phyloP scores from a whole-genome alignment of 768 basidiomycete genomes.

The Mycena olivaceomarginata region DNA sequence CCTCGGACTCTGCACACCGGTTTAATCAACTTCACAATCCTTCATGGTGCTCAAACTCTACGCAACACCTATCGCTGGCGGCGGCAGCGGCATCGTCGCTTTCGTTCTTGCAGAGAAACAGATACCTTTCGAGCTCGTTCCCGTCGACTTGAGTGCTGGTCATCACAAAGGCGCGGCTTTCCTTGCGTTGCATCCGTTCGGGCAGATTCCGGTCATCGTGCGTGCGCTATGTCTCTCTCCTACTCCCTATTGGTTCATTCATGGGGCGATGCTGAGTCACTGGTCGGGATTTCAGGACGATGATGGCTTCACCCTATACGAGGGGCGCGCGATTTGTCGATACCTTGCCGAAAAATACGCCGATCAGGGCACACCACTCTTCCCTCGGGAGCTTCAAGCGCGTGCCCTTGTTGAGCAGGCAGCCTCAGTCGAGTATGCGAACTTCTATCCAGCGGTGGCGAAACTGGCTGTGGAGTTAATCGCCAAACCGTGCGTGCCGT shows the following conservation, averaged over 20 bases:
- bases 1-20: no score
- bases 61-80: neutral
- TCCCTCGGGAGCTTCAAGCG: constrained; percentile 52
- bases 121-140: neutral
- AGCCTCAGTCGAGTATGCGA: constrained; percentile 60
- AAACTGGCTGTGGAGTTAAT: constrained; percentile 63
- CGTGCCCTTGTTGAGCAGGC: constrained; percentile 59
- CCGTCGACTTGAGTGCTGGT: neutral
- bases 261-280: neutral
- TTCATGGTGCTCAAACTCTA: constrained; percentile 13
- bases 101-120: neutral
- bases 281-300: neutral
- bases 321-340: constrained; percentile 67
- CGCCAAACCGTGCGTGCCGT: constrained; percentile 57
- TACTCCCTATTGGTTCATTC: neutral
- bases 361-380: constrained; percentile 59
- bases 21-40: no score
- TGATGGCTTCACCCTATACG: constrained; percentile 51
- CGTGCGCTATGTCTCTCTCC: neutral
- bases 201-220: constrained; percentile 2
- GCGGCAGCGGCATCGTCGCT: neutral
- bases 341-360: constrained; percentile 67
- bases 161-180: neutral
- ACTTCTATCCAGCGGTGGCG: constrained; percentile 64
- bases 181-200: constrained; percentile 12